Evolutionary conservation across 1,284 basidiomycete genomes (phyloP).

Genomic region (Leccinum huronense): DNA sequence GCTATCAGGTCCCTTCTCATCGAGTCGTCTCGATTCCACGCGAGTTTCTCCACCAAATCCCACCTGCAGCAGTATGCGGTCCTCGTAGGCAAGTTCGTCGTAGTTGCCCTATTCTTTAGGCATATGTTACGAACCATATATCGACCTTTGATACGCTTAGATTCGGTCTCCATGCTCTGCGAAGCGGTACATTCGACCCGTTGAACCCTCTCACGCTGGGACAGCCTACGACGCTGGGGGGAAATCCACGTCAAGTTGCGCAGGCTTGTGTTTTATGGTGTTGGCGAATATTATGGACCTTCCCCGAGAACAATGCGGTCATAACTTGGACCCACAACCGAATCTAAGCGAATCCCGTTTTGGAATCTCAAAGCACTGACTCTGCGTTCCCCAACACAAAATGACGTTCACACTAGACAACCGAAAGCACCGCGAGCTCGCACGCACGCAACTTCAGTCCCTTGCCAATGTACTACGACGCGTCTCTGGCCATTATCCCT

Average conservation of each 20-base stretch:
- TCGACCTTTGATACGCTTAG: too few relatives aligned
- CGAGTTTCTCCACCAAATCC: conserved; percentile 1
- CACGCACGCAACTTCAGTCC: conserved; percentile 26
- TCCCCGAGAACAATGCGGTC: conserved; percentile 21
- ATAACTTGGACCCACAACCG: conserved; percentile 21
- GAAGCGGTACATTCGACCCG: conserved; percentile 4
- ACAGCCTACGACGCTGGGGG: neutral
- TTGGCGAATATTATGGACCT: conserved; percentile 4
- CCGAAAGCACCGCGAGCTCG: conserved; percentile 23
- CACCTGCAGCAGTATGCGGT: conserved; percentile 3
- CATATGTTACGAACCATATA: too few relatives aligned
- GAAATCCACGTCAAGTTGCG: neutral
- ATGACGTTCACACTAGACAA: conserved; percentile 18
- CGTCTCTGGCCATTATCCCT: neutral
- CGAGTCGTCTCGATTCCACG: neutral
- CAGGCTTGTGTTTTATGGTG: conserved; percentile 9
- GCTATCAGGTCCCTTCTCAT: neutral
- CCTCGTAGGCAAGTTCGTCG: conserved; percentile 14
- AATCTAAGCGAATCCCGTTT: conserved; percentile 18
- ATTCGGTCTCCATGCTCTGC: conserved; percentile 20
- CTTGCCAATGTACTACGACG: conserved; percentile 28
- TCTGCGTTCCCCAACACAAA: neutral
- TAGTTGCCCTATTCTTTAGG: neutral
- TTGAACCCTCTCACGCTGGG: conserved; percentile 8
- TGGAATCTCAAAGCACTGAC: conserved; percentile 23